Percentiles rank a stretch among this genome's conserved stretches.
phyloP scores from a whole-genome alignment of 495 filamentous ascomycete species.

The Parathielavia hyrcaniae region DNA sequence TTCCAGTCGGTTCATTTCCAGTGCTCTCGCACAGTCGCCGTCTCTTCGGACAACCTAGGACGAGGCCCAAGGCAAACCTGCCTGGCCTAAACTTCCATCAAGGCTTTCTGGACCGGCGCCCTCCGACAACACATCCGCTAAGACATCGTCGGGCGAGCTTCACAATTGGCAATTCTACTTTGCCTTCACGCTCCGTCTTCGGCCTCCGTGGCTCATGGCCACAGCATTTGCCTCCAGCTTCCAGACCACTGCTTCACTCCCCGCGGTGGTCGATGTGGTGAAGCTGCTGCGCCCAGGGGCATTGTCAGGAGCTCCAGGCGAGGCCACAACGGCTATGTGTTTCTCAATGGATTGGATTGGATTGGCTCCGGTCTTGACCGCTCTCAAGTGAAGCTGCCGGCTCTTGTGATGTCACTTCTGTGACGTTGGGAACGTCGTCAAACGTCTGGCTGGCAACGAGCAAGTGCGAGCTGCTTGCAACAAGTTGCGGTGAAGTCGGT shows the following conservation, averaged over 20 bases:
- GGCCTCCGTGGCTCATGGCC: too few species aligned
- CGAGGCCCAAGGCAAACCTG: too few species aligned
- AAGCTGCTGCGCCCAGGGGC: conserved; percentile 1
- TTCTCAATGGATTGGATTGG: background rate
- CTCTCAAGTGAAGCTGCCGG: background rate
- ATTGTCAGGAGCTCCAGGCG: background rate
- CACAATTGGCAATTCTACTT: too few species aligned
- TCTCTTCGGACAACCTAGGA: too few species aligned
- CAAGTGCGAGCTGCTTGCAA: background rate
- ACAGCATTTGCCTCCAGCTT: background rate
- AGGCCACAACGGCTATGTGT: background rate
- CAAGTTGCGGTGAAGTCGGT: background rate
- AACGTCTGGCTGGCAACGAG: background rate
- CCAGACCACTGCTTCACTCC: background rate
- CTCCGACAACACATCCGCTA: background rate
- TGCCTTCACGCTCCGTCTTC: too few species aligned
- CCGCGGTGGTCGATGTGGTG: background rate
- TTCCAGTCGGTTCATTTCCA: too few species aligned
- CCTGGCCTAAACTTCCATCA: too few species aligned
- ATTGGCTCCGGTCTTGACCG: background rate
- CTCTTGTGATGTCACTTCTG: background rate
- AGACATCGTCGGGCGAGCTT: too few species aligned
- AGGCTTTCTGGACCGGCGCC: too few species aligned
- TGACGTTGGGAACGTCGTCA: background rate
- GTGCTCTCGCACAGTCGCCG: too few species aligned